Base-by-base conservation (phyloP, 768 basidiomycete genomes). In the Amanita rubescens region DNA sequence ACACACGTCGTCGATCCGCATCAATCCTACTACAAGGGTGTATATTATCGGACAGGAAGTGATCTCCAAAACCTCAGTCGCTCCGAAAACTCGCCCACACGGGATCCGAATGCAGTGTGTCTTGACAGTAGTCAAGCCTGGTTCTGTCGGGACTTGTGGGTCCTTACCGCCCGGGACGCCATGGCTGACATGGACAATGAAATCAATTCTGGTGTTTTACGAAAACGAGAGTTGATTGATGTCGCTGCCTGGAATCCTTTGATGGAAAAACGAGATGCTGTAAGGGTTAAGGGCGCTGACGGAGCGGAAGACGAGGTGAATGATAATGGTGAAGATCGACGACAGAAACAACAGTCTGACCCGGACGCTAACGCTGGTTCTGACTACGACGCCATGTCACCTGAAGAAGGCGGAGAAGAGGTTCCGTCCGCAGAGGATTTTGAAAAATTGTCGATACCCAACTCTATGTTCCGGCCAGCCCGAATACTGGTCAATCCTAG, bases 61-160 rank as follows among this genome's bases (percentile, higher is more conserved):
- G 82, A 91, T 59, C 87, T 81, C 65, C 87, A 91, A 64, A 97
- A 98, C 60, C 70, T 89, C 32, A 86, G 82, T 54, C 73, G 74
- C 37, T 70, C 76, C 1, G 79, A 84, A n/a, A 73, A 77, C 8
- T 68, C 76, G 17, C 69, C 76, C 0, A 69, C 72, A 0, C 82
- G 92, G 53, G 78, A 80, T 48, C 79, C 87, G 4, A 90, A 95
- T 58, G 89, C 90, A 1, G 72, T 87, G 25, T 99, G 96, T 66
- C 79, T 97, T 62, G 96, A 98, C 67, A 94, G 91, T 63, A 90
- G 85, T 34, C 96, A 99, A 67, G 93, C 94, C 32, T 98, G 91
- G 89, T 98, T 99, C 74, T 99, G 96, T 62, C 74, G 96, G 34
- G 96, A 99, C 67, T 75, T 99, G 35, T 99, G 96, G 96, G 78